Evolutionary conservation across 306 rosid genomes (phyloP).

Genomic region (Malus fusca): DNA sequence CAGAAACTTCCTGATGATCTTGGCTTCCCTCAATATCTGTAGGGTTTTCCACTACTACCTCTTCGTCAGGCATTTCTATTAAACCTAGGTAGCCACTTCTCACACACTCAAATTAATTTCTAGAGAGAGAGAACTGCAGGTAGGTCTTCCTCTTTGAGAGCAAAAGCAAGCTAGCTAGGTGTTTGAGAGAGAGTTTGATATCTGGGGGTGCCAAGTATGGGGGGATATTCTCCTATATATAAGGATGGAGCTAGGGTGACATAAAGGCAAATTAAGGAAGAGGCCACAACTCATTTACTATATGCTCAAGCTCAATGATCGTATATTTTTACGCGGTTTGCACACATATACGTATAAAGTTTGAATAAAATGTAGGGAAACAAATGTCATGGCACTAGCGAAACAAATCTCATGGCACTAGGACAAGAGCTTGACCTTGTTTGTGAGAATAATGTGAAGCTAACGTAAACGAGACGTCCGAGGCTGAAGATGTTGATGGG

Average conservation of each 20-base stretch:
- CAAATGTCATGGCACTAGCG: no score
- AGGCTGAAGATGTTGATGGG: not conserved
- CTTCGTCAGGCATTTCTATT: constrained; percentile 1
- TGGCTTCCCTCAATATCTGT: not conserved
- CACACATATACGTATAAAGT: no score
- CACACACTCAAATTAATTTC: no score
- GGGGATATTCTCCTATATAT: not conserved
- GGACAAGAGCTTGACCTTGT: not conserved
- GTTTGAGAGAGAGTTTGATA: not conserved
- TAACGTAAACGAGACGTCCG: not conserved
- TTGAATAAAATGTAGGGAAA: no score
- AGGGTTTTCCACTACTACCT: not conserved
- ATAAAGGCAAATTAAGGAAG: not conserved
- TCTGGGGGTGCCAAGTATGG: not conserved
- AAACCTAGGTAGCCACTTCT: not conserved
- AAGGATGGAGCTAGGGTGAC: not conserved
- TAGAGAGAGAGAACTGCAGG: not conserved
- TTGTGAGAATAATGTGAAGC: not conserved
- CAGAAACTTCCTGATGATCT: not conserved
- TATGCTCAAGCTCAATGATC: no score
- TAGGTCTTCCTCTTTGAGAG: no score
- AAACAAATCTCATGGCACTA: no score
- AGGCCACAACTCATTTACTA: not conserved
- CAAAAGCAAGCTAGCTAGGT: not conserved
- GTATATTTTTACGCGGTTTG: no score